These are phyloP conservation scores for Irpex lacteus DNA, from an alignment of 1,284 basidiomycete species.

Conservation along the genomic window DNA sequence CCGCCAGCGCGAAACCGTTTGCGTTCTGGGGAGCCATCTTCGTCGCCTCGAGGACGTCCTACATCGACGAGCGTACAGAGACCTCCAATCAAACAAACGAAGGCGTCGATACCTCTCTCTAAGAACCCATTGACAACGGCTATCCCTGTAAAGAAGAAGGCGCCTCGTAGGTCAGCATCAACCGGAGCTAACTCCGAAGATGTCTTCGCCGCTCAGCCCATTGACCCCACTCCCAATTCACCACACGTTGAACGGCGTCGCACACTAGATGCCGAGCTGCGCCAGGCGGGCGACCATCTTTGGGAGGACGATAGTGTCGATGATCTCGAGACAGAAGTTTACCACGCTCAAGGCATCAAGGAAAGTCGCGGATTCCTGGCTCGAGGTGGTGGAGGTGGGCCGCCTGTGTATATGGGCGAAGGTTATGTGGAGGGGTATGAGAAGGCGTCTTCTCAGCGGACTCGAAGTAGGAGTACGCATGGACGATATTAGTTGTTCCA, in stretches of 20 bases:
- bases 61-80: not conserved
- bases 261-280: slow-evolving; percentile 67
- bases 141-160: not conserved
- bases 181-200: not conserved
- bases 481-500: not conserved
- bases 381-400: slow-evolving; percentile 67
- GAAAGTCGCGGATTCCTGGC: slow-evolving; percentile 62
- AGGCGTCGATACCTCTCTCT: not conserved
- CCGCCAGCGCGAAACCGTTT: slow-evolving; percentile 44
- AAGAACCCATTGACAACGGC: not conserved
- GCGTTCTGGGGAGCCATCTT: not conserved
- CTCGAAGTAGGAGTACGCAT: not conserved
- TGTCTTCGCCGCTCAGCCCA: not conserved
- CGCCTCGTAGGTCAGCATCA: not conserved
- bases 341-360: slow-evolving; percentile 52
- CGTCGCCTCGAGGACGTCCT: not conserved
- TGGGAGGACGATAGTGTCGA: slow-evolving; percentile 28
- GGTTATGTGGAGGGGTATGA: slow-evolving; percentile 55
- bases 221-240: slow-evolving; percentile 2
- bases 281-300: slow-evolving; percentile 38
- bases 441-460: slow-evolving; percentile 10
- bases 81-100: not conserved
- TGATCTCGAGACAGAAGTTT: slow-evolving; percentile 28
- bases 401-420: slow-evolving; percentile 63
- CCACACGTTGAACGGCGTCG: slow-evolving; percentile 33